These are phyloP conservation scores for Alternaria panax DNA, from an alignment of 2,329 filamentous ascomycete genomes.

Conservation along the genomic window DNA sequence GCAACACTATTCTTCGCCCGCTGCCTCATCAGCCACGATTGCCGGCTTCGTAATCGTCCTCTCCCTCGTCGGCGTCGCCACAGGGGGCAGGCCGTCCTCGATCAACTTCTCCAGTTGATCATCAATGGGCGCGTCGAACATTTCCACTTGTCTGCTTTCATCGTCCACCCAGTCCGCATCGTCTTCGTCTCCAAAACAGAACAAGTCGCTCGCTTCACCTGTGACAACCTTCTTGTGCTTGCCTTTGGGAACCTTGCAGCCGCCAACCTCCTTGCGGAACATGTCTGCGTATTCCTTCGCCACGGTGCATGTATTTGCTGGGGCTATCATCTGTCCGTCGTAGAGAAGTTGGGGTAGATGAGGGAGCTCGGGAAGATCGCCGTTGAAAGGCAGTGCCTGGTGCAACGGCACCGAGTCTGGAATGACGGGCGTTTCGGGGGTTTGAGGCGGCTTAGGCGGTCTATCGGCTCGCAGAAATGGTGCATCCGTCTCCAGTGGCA, in stretches of 20 bases:
- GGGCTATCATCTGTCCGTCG: conserved; percentile 62
- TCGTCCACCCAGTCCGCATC: conserved; percentile 43
- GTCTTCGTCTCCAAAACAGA: conserved; percentile 62
- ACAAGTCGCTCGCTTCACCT: conserved; percentile 66
- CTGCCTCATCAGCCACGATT: background rate
- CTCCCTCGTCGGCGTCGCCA: background rate
- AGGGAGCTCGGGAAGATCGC: conserved; percentile 57
- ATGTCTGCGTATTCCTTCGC: conserved; percentile 62
- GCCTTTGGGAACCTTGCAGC: conserved; percentile 60
- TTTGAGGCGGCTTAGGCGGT: conserved; percentile 19
- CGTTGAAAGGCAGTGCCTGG: conserved; percentile 57
- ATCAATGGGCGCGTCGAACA: conserved; percentile 13
- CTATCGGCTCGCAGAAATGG: conserved; percentile 53
- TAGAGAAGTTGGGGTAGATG: conserved; percentile 69
- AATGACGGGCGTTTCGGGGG: conserved; percentile 56
- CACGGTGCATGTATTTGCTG: conserved; percentile 52
- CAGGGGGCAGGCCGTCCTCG: background rate
- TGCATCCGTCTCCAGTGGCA: conserved; percentile 29
- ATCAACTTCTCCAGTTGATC: conserved; percentile 3
- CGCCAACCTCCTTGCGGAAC: conserved; percentile 73
- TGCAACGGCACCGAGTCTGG: conserved; percentile 57
- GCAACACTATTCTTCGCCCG: too few relatives aligned
- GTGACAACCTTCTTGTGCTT: conserved; percentile 44
- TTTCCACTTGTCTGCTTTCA: conserved; percentile 8
- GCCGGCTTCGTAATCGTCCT: background rate